These are phyloP conservation scores for Spiromastix sp. DNA, from an alignment of 2,329 filamentous ascomycete species.

Conservation along the genomic window DNA sequence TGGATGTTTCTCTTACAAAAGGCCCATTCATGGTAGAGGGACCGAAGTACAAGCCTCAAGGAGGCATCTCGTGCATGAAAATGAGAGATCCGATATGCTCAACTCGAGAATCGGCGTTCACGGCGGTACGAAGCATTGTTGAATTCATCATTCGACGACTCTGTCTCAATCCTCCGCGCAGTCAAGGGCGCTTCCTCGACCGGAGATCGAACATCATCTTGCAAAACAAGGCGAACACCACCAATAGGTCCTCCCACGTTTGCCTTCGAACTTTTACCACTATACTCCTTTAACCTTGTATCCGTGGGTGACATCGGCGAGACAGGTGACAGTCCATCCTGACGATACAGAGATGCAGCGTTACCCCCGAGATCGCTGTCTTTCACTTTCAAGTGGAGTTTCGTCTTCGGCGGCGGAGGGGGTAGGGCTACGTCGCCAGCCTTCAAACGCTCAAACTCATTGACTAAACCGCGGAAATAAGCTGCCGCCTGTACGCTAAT, in stretches of 20 bases:
- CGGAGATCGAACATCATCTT: background rate
- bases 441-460: constrained; percentile 36
- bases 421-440: too few relatives aligned
- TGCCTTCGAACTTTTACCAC: background rate
- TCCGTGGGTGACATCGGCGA: constrained; percentile 4
- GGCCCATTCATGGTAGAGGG: too few relatives aligned
- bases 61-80: too few relatives aligned
- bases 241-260: background rate
- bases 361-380: constrained; percentile 3
- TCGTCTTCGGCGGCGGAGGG: too few relatives aligned
- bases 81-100: too few relatives aligned
- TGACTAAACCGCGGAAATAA: constrained; percentile 67
- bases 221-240: constrained; percentile 1
- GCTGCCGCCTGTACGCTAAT: constrained; percentile 75
- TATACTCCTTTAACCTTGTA: background rate
- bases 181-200: constrained; percentile 1
- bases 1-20: too few relatives aligned
- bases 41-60: too few relatives aligned
- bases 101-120: too few relatives aligned
- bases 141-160: too few relatives aligned
- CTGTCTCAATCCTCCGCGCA: too few relatives aligned
- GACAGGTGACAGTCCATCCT: background rate
- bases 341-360: too few relatives aligned
- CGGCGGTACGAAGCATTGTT: too few relatives aligned
- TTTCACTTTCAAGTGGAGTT: constrained; percentile 3